These are phyloP conservation scores for Aureobasidium melanogenum DNA, from an alignment of 2,329 filamentous ascomycete genomes.

Conservation along the genomic window DNA sequence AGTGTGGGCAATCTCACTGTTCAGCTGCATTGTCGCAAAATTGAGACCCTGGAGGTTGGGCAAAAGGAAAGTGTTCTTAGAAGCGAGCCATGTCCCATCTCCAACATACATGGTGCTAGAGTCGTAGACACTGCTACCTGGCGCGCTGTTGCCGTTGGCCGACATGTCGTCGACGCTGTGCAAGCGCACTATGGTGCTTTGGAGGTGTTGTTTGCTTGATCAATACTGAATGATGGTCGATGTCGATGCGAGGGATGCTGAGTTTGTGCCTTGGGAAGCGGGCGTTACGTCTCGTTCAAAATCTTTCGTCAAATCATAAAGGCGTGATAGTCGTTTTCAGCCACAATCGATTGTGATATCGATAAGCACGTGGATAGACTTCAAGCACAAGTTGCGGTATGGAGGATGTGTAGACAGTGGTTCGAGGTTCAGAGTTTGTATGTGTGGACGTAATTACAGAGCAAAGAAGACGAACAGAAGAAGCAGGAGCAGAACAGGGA, in stretches of 20 bases:
- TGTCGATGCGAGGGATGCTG: not conserved
- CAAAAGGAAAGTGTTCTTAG: constrained; percentile 66
- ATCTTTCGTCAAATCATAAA: not conserved
- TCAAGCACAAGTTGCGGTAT: not conserved
- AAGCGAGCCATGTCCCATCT: constrained; percentile 76
- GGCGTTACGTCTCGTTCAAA: not conserved
- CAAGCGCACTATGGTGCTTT: not conserved
- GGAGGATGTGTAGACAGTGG: not conserved
- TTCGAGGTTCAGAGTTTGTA: not conserved
- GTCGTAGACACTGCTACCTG: constrained; percentile 64
- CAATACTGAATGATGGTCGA: not conserved
- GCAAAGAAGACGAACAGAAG: not conserved
- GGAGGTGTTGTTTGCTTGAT: not conserved
- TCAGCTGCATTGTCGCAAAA: constrained; percentile 75
- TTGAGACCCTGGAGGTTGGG: constrained; percentile 69
- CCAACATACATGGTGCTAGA: constrained; percentile 69
- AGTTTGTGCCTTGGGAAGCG: not conserved
- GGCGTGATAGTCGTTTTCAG: constrained; percentile 6
- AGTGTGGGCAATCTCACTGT: constrained; percentile 47
- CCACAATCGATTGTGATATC: constrained; percentile 1
- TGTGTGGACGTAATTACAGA: not conserved
- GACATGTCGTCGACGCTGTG: constrained; percentile 4
- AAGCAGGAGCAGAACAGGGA: not conserved
- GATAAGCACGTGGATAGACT: not conserved
- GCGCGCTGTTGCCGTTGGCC: constrained; percentile 44